A percentile compares a stretch with the other conserved stretches of the same genome.
phyloP scores from a whole-genome alignment of 768 basidiomycete genomes.

The Leucocoprinus leucothites region DNA sequence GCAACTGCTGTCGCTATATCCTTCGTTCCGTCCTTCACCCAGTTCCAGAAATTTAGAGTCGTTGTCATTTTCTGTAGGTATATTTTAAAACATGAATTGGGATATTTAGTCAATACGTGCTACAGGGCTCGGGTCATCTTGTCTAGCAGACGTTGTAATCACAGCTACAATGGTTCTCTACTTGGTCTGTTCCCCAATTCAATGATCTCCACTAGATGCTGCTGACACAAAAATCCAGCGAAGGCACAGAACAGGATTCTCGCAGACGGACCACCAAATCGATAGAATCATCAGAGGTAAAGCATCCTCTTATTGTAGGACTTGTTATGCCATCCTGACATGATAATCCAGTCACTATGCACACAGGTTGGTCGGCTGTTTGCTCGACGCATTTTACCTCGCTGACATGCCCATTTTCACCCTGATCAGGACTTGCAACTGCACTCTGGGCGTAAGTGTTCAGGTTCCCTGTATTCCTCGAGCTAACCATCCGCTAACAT shows the following conservation, averaged over 20 bases:
- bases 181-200: slow-evolving; percentile 5
- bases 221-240: slow-evolving; percentile 1
- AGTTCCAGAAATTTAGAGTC: slow-evolving; percentile 17
- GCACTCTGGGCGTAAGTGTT: slow-evolving; percentile 9
- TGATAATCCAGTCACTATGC: slow-evolving; percentile 18
- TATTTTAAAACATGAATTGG: neutral
- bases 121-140: slow-evolving; percentile 14
- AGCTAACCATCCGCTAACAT: neutral
- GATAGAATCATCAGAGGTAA: slow-evolving; percentile 23
- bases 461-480: neutral
- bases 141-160: slow-evolving; percentile 16
- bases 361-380: slow-evolving; percentile 15
- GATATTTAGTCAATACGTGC: neutral
- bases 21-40: slow-evolving; percentile 13
- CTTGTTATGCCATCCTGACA: no score
- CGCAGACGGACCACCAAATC: slow-evolving; percentile 20
- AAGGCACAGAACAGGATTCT: slow-evolving; percentile 20
- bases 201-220: neutral
- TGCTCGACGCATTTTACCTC: neutral
- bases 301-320: neutral
- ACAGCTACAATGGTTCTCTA: slow-evolving; percentile 16
- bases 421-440: neutral
- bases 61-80: slow-evolving; percentile 11
- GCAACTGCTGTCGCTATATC: slow-evolving; percentile 14
- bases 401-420: neutral